These are phyloP conservation scores for Amorphotheca resinae DNA, from an alignment of 495 filamentous ascomycete genomes.

Conservation along the genomic window DNA sequence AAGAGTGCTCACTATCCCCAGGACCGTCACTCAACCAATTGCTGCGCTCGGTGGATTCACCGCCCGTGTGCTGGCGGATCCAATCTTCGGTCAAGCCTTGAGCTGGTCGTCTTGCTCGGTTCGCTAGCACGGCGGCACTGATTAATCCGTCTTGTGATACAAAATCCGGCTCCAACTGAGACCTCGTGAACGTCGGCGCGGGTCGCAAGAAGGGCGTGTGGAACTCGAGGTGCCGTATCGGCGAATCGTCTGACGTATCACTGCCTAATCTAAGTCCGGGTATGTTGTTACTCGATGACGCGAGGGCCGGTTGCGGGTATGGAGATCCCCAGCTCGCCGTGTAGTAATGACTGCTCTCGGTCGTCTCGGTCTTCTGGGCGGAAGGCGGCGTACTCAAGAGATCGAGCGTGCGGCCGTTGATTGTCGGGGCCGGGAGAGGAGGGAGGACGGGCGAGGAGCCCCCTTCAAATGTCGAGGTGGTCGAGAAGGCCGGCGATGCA, in stretches of 20 bases:
- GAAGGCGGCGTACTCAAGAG: slow-evolving; percentile 36
- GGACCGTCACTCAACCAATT: slow-evolving; percentile 70
- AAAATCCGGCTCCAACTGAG: slow-evolving; percentile 25
- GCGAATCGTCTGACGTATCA: slow-evolving; percentile 38
- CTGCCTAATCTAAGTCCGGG: slow-evolving; percentile 36
- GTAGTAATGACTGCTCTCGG: slow-evolving; percentile 32
- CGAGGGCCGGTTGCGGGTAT: slow-evolving; percentile 35
- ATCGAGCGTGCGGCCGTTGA: slow-evolving; percentile 34
- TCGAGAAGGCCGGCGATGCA: slow-evolving; percentile 31
- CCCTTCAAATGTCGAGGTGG: slow-evolving; percentile 37
- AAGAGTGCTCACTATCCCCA: slow-evolving; percentile 50
- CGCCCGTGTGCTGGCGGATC: slow-evolving; percentile 61
- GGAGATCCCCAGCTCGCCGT: slow-evolving; percentile 66
- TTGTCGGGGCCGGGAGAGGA: slow-evolving; percentile 34
- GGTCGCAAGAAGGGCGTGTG: slow-evolving; percentile 41
- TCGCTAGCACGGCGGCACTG: slow-evolving; percentile 40
- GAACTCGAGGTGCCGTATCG: slow-evolving; percentile 31
- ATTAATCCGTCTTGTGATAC: slow-evolving; percentile 27
- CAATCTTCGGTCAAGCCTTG: slow-evolving; percentile 64
- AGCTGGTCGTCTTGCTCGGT: slow-evolving; percentile 38
- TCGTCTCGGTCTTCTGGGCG: not conserved
- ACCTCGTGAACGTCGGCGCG: slow-evolving; percentile 25
- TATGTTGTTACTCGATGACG: slow-evolving; percentile 27
- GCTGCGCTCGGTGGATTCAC: slow-evolving; percentile 47
- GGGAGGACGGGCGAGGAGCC: slow-evolving; percentile 40